Conservation (phyloP, 2,329 filamentous ascomycete species). For the Alternaria panax region DNA sequence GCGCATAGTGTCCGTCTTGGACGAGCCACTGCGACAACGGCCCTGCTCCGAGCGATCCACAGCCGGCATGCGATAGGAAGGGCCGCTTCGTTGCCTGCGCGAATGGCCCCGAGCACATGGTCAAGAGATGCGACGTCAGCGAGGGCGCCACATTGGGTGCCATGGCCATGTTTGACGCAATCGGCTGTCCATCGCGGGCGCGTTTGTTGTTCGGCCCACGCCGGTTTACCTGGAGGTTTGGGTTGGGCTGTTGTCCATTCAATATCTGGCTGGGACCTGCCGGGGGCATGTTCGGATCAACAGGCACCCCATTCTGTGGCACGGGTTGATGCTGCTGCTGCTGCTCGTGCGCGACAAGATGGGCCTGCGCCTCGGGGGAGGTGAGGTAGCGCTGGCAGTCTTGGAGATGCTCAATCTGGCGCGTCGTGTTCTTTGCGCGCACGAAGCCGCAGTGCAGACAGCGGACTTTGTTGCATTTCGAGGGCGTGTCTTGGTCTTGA, state of each 20-base stretch:
- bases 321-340: slow-evolving; percentile 13
- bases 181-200: slow-evolving; percentile 46
- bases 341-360: slow-evolving; percentile 30
- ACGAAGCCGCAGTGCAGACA: slow-evolving; percentile 59
- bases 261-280: slow-evolving; percentile 48
- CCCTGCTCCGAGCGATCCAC: slow-evolving; percentile 65
- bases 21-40: slow-evolving; percentile 71
- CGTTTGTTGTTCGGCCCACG: slow-evolving; percentile 54
- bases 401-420: slow-evolving; percentile 60
- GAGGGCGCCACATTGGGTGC: slow-evolving; percentile 50
- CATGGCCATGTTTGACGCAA: slow-evolving; percentile 40
- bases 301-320: slow-evolving; percentile 26
- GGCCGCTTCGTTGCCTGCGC: slow-evolving; percentile 68
- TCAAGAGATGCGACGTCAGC: slow-evolving; percentile 66
- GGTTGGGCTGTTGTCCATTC: slow-evolving; percentile 57
- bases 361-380: slow-evolving; percentile 54
- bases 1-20: slow-evolving; percentile 75
- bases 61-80: slow-evolving; percentile 71
- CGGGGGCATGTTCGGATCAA: slow-evolving; percentile 25
- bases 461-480: slow-evolving; percentile 59
- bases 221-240: slow-evolving; percentile 56
- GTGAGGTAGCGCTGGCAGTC: slow-evolving; percentile 55
- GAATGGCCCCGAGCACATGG: slow-evolving; percentile 57
- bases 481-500: slow-evolving; percentile 52
- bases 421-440: slow-evolving; percentile 60